Conservation (phyloP, 257 asterid species). For the Nicotiana sylvestris region DNA sequence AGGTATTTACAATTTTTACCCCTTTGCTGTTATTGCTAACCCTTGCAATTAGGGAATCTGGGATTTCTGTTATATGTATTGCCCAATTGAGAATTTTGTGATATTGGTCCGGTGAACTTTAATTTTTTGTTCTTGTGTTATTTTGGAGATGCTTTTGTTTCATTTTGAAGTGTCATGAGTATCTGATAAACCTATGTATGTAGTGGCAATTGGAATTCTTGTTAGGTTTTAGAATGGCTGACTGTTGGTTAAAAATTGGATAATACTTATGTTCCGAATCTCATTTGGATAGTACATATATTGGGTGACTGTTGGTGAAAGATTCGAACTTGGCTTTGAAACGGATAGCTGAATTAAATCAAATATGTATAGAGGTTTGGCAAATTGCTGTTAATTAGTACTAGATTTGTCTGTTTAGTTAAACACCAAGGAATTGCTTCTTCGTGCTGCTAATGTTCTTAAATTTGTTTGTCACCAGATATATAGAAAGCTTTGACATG, state of each 20-base stretch:
- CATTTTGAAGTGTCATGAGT: background rate
- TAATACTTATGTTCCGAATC: too few species aligned
- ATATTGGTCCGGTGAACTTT: background rate
- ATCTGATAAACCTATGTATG: background rate
- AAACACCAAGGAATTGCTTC: background rate
- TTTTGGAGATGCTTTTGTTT: background rate
- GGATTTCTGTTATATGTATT: too few species aligned
- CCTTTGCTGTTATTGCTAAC: too few species aligned
- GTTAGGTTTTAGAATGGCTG: background rate
- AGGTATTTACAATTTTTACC: slow-evolving; percentile 24
- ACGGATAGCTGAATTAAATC: background rate
- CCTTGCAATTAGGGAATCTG: too few species aligned
- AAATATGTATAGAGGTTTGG: background rate
- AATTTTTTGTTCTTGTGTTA: background rate
- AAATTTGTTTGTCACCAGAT: background rate
- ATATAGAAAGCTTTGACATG: background rate
- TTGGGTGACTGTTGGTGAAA: background rate
- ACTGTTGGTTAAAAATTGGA: too few species aligned
- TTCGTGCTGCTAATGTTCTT: slow-evolving; percentile 6
- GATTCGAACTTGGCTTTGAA: background rate
- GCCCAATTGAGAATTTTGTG: background rate
- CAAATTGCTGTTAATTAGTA: background rate
- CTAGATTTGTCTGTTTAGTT: background rate
- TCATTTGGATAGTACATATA: too few species aligned
- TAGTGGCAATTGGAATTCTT: background rate